Conservation (phyloP, 208 protist genomes). For the Leishmania guyanensis region DNA sequence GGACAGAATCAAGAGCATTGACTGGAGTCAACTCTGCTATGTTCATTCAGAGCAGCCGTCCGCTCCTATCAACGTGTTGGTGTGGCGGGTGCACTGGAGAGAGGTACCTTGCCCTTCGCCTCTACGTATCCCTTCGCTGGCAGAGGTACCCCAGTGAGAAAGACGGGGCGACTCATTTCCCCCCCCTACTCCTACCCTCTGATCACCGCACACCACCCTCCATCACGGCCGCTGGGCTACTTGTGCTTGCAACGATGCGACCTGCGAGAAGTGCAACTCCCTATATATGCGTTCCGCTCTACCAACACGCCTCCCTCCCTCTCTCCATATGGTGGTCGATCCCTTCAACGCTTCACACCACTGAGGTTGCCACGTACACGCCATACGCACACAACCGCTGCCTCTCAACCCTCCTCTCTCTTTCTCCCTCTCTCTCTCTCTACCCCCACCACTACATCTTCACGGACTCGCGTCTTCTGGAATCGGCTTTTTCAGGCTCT, state of each 20-base stretch:
- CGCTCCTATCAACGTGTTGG: neutral
- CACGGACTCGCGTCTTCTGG: neutral
- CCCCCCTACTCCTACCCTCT: neutral
- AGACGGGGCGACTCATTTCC: neutral
- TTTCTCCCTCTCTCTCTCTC: neutral
- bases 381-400: neutral
- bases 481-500: neutral
- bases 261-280: neutral
- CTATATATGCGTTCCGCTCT: neutral
- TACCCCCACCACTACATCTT: neutral
- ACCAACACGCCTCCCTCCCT: neutral
- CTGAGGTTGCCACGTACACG: neutral
- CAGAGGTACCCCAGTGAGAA: neutral
- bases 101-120: neutral
- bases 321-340: neutral
- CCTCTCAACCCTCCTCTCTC: neutral
- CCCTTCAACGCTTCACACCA: neutral
- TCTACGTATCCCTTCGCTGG: neutral
- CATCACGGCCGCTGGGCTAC: neutral
- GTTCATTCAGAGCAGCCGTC: neutral
- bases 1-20: neutral
- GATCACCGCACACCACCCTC: neutral
- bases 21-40: neutral
- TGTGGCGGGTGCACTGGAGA: neutral
- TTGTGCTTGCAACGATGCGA: neutral